Evolutionary conservation across 129 eudicot species (phyloP).

Genomic region (Centrapalus pauciflorus): DNA sequence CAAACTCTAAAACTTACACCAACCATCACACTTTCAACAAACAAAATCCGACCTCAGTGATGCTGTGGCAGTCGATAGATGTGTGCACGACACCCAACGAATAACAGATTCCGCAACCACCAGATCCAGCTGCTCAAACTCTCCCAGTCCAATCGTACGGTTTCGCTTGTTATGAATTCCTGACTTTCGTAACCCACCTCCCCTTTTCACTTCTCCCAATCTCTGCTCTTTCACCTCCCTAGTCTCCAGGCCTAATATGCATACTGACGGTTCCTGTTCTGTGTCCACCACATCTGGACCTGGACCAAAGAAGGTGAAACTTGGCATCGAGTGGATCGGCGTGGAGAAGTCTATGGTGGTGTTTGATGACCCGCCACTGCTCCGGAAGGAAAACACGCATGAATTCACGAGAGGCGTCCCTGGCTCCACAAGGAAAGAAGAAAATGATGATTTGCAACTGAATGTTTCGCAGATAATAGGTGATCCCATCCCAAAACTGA

Average conservation of each 20-base stretch:
- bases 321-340: constrained; percentile 50
- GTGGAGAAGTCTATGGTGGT: constrained; percentile 41
- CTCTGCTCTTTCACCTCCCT: constrained; percentile 23
- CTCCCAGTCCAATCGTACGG: constrained; percentile 83
- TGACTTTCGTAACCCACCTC: constrained; percentile 27
- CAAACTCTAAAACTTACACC: not conserved
- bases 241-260: constrained; percentile 17
- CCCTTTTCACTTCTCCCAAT: constrained; percentile 38
- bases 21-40: constrained; percentile 36
- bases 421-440: constrained; percentile 58
- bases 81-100: constrained; percentile 86
- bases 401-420: constrained; percentile 30
- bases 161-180: constrained; percentile 71
- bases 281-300: constrained; percentile 18
- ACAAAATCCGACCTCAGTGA: constrained; percentile 74
- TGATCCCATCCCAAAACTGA: constrained; percentile 54
- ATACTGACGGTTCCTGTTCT: constrained; percentile 24
- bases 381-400: constrained; percentile 60
- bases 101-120: constrained; percentile 75
- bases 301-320: constrained; percentile 61
- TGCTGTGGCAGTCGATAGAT: constrained; percentile 59
- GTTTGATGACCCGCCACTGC: constrained; percentile 43
- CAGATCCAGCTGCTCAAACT: constrained; percentile 61
- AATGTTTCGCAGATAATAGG: constrained; percentile 32
- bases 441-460: constrained; percentile 65